Evolutionary conservation across 176 grass and related monocot genomes (phyloP).

Genomic region (Aegilops tauschii): DNA sequence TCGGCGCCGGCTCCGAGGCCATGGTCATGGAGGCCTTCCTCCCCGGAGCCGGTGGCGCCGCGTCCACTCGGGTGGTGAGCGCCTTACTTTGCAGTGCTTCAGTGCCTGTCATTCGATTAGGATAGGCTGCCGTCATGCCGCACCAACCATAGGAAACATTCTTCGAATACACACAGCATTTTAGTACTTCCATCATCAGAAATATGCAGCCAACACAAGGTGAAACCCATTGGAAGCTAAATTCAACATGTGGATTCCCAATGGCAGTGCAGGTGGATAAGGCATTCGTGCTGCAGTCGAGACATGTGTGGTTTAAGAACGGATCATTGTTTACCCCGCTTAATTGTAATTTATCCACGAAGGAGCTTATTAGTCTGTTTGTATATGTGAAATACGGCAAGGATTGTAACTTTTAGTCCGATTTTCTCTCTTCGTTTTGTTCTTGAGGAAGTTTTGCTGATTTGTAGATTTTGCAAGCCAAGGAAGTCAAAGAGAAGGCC

Average conservation of each 20-base stretch:
- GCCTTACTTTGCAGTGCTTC: background rate
- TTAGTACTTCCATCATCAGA: background rate
- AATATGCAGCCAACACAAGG: background rate
- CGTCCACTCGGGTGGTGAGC: constrained; percentile 78
- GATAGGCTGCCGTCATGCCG: background rate
- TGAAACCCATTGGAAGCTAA: background rate
- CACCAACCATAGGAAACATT: background rate
- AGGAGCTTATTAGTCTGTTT: background rate
- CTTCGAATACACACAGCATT: background rate
- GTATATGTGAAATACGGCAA: background rate
- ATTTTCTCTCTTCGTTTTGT: background rate
- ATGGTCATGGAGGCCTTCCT: constrained; percentile 82
- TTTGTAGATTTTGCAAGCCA: constrained; percentile 75
- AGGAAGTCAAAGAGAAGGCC: constrained; percentile 70
- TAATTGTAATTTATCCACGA: background rate
- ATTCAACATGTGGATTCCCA: background rate
- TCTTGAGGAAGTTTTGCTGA: background rate
- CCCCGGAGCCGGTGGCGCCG: constrained; percentile 23
- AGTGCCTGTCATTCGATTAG: background rate
- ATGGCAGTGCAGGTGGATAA: background rate
- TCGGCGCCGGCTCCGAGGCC: constrained; percentile 41
- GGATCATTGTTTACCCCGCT: background rate
- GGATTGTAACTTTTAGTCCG: background rate
- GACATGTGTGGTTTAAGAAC: too few species aligned
- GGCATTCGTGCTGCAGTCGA: background rate